These are phyloP conservation scores for Sordariomycetes sp. DNA, from an alignment of 2,329 filamentous ascomycete genomes.

Conservation along the genomic window DNA sequence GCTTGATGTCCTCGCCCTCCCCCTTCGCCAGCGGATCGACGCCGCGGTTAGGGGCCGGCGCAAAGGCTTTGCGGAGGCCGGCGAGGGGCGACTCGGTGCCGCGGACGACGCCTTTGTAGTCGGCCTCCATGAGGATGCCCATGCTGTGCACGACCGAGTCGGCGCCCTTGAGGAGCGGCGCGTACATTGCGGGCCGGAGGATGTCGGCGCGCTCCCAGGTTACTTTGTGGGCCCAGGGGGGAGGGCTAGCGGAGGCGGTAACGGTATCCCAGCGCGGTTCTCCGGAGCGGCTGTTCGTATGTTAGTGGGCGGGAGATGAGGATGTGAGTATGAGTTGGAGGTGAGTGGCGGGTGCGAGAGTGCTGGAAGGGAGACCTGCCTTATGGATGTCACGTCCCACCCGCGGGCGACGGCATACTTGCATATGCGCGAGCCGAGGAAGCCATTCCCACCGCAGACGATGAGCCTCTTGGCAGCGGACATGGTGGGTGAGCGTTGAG, in stretches of 20 bases:
- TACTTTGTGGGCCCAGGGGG: constrained; percentile 70
- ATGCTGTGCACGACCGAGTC: constrained; percentile 87
- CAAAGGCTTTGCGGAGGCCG: constrained; percentile 70
- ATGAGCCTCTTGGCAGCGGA: constrained; percentile 63
- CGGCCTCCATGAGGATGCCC: constrained; percentile 91
- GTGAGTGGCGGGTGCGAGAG: constrained; percentile 1
- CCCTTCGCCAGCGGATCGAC: constrained; percentile 56
- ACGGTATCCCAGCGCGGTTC: constrained; percentile 75
- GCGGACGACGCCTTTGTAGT: constrained; percentile 87
- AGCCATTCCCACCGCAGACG: constrained; percentile 88
- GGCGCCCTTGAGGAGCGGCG: constrained; percentile 58
- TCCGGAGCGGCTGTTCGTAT: constrained; percentile 61
- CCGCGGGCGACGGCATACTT: constrained; percentile 73
- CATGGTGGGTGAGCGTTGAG: constrained; percentile 20
- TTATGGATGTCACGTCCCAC: constrained; percentile 88
- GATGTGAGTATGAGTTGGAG: background rate
- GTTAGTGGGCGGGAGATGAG: background rate
- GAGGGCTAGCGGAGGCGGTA: constrained; percentile 55
- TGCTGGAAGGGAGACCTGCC: constrained; percentile 34
- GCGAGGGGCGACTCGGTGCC: constrained; percentile 72
- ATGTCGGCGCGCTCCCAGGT: constrained; percentile 84
- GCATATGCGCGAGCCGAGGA: constrained; percentile 80
- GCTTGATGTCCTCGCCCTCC: constrained; percentile 45
- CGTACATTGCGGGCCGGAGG: constrained; percentile 69
- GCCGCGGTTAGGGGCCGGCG: constrained; percentile 46